Evolutionary conservation across 805 yeast genomes (phyloP), one percentile per base, ranked within the genome.

Genomic region (Wickerhamiella shivajii): DNA sequence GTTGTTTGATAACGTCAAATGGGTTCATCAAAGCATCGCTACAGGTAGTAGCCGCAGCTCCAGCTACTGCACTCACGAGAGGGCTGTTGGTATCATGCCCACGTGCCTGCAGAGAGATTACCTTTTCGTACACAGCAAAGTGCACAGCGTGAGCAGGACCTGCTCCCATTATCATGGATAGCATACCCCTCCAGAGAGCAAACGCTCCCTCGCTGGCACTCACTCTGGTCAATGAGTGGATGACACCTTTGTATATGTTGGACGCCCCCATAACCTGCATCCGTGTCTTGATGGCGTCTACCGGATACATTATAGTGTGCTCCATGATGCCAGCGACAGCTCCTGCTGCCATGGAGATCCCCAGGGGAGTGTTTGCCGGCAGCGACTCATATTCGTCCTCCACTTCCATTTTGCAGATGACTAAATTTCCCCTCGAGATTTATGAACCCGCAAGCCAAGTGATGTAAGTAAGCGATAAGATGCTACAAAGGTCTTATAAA

Each of bases 321-420:
- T 87, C 98, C 96, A 87, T 81, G 37, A 90, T 81, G 18, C 98
- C 98, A n/a, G 98, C 97, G 59, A 84, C 80, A 0, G 96, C 97
- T 8, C 98, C 98, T 2, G 97, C 97, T 9, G 71, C 52, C 40
- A 87, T 65, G 52, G 85, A 93, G 3, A 93, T 80, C 4, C 71
- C 52, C 35, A 90, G 59, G 1, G 95, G 74, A 8, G 95, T 84
- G 47, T 74, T 73, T 22, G 74, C 79, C 1, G 97, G 97, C 18
- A 87, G 65, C 5, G 95, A 74, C 56, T 87, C 98, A 56, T 87
- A 87, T 52, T 87, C 98, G 27, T 34, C 38, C 18, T 45, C 50
- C 26, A 18, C 19, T 25, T 31, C 29, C 34, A 31, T 31, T 24
- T 24, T 24, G 26, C 11, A 24, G 24, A 34, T 34, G 32, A 24